These are phyloP conservation scores for Pythium grandisporangium DNA, from an alignment of 352 stramenopile species.

Conservation along the genomic window DNA sequence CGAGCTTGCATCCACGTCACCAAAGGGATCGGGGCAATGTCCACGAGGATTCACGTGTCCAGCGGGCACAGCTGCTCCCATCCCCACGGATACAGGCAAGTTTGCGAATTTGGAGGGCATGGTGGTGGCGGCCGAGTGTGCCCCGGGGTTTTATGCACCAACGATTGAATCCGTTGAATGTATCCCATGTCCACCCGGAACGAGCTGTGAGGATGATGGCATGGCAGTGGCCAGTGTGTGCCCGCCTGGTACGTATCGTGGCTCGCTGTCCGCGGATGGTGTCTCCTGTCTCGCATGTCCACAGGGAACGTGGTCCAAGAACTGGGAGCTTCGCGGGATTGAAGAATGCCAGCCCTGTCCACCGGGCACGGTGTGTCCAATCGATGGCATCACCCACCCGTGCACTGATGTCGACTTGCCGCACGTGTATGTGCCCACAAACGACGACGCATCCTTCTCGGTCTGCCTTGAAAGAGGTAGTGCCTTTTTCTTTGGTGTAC, in stretches of 20 bases:
- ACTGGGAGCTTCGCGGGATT: slow-evolving; percentile 94
- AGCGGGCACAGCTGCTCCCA: slow-evolving; percentile 87
- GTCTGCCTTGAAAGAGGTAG: slow-evolving; percentile 83
- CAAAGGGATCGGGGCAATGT: slow-evolving; percentile 91
- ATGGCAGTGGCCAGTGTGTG: slow-evolving; percentile 86
- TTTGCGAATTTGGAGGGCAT: slow-evolving; percentile 90
- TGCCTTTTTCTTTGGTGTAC: slow-evolving; percentile 91
- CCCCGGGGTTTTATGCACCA: slow-evolving; percentile 93
- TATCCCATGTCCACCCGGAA: slow-evolving; percentile 89
- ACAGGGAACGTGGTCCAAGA: slow-evolving; percentile 97
- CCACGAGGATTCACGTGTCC: slow-evolving; percentile 93
- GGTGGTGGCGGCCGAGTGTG: slow-evolving; percentile 86
- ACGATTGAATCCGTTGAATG: slow-evolving; percentile 93
- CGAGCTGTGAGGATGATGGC: slow-evolving; percentile 87
- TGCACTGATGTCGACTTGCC: slow-evolving; percentile 91
- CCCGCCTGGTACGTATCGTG: slow-evolving; percentile 89
- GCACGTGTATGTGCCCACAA: slow-evolving; percentile 80
- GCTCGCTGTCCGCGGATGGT: slow-evolving; percentile 76
- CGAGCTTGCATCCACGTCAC: slow-evolving; percentile 86
- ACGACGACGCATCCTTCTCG: slow-evolving; percentile 73
- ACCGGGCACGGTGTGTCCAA: slow-evolving; percentile 88
- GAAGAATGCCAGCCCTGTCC: slow-evolving; percentile 91
- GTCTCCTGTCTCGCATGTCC: slow-evolving; percentile 87
- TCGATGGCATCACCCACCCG: slow-evolving; percentile 93
- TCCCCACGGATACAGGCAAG: slow-evolving; percentile 87